phyloP scores from a whole-genome alignment of 352 stramenopile species.

The Globisporangium heterothallicum region DNA sequence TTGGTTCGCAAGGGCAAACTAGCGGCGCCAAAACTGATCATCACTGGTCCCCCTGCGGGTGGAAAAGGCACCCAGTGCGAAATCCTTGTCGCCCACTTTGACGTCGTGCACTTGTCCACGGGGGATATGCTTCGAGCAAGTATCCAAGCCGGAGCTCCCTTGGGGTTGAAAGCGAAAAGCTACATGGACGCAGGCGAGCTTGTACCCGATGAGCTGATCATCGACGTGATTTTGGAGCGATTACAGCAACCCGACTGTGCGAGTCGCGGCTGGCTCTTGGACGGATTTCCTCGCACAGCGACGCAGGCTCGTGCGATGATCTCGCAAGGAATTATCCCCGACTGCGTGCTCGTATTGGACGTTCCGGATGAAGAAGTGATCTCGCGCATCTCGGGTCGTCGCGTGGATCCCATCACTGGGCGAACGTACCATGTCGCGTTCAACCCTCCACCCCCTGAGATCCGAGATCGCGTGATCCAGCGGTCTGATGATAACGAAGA shows the following conservation, averaged over 20 bases:
- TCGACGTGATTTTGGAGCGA: conserved; percentile 76
- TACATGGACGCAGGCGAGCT: conserved; percentile 90
- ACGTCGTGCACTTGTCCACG: conserved; percentile 90
- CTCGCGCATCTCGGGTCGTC: conserved; percentile 93
- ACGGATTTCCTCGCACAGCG: conserved; percentile 91
- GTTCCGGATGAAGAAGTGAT: conserved; percentile 94
- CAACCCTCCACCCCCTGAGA: conserved; percentile 81
- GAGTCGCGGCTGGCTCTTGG: conserved; percentile 87
- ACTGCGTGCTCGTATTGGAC: conserved; percentile 91
- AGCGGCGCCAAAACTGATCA: conserved; percentile 58
- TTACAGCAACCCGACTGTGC: conserved; percentile 82
- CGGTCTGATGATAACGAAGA: conserved; percentile 90
- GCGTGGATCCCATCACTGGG: conserved; percentile 90
- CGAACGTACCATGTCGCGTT: conserved; percentile 96
- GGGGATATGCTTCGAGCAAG: conserved; percentile 90
- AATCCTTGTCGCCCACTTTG: conserved; percentile 78
- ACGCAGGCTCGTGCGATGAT: conserved; percentile 83
- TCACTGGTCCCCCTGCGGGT: conserved; percentile 85
- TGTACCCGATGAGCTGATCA: conserved; percentile 91
- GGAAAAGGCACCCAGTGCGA: conserved; percentile 96
- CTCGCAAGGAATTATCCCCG: conserved; percentile 57
- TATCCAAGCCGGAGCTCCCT: conserved; percentile 57
- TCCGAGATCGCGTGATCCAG: conserved; percentile 69
- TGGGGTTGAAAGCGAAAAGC: conserved; percentile 75
- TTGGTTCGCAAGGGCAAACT: conserved; percentile 22